Evolutionary conservation across 352 stramenopile genomes (phyloP), one percentile per base, ranked within the genome.

Genomic region (Thalassiosira mediterranea): DNA sequence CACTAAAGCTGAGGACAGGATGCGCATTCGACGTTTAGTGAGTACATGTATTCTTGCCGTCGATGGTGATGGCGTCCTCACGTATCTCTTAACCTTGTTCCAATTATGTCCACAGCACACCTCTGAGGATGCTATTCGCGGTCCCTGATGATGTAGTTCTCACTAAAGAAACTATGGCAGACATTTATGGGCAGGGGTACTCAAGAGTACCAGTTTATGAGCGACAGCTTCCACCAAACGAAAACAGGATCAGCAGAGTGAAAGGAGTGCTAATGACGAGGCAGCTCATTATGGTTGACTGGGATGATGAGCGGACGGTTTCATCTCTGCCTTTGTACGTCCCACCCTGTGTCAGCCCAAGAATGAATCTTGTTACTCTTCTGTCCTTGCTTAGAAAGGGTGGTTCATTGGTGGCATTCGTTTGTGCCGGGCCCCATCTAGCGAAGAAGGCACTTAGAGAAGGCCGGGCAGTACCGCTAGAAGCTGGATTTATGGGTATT

Each of bases 331-430:
- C 70, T 21, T 76, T 97, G 32, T 88, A 92, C 32, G 90, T 91
- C 29, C 93, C 95, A 19, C 88, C 96, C 48, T 94, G 96, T 61
- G 89, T 97, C 5, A 84, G 81, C 19, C 94, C 94, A 0, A 88
- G 90, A 11, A 92, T 89, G 28, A 95, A 90, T 56, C 93, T 96
- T 23, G 94, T 97, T 44, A 87, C 88, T n/a, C 81, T 97, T 0
- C 73, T 98, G 21, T 96, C 97, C 76, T 85, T 96, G 67, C 96
- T 97, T 58, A 90, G 97, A 68, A 94, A 94, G 56, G 94, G 94
- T 13, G 78, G 88, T 0, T 95, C 84, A 28, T 90, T 96, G 49
- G 71, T 77, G 26, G 68, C 68, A 23, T 77, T 77, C 34, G 51
- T 77, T 8, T 77, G 68, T 59, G 68, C 68, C 48, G 54, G 66